These are phyloP conservation scores for Paraleonurus japonicus DNA, from an alignment of 257 asterid species.

Conservation along the genomic window DNA sequence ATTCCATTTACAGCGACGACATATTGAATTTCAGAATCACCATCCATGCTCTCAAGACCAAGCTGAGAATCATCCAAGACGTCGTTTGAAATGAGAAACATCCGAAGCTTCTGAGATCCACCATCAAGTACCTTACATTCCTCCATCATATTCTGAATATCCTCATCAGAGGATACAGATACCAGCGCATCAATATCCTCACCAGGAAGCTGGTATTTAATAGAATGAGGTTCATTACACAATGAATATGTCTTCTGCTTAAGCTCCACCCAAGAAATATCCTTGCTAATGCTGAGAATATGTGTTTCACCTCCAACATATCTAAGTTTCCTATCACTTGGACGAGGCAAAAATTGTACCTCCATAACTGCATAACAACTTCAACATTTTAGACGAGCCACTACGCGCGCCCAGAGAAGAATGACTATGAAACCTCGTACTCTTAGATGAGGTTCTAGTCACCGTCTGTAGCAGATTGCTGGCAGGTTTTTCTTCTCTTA, in stretches of 20 bases:
- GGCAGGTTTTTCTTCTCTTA: slow-evolving; percentile 46
- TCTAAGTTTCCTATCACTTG: slow-evolving; percentile 89
- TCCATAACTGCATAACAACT: slow-evolving; percentile 88
- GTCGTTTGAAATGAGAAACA: slow-evolving; percentile 60
- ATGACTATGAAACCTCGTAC: slow-evolving; percentile 39
- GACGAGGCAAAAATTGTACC: slow-evolving; percentile 92
- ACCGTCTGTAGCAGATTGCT: slow-evolving; percentile 43
- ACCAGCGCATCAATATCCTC: slow-evolving; percentile 98
- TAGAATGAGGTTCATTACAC: slow-evolving; percentile 50
- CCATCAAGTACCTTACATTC: slow-evolving; percentile 60
- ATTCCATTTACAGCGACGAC: slow-evolving; percentile 83
- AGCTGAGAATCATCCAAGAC: slow-evolving; percentile 73
- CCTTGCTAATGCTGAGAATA: slow-evolving; percentile 63
- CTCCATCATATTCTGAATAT: slow-evolving; percentile 87
- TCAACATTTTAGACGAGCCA: slow-evolving; percentile 50
- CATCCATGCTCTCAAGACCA: slow-evolving; percentile 52
- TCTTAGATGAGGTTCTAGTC: slow-evolving; percentile 42
- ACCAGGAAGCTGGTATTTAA: slow-evolving; percentile 95
- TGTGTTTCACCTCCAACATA: slow-evolving; percentile 97
- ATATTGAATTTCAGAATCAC: slow-evolving; percentile 71
- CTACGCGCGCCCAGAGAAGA: slow-evolving; percentile 43
- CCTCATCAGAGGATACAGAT: slow-evolving; percentile 89
- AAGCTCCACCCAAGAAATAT: slow-evolving; percentile 72
- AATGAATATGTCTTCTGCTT: slow-evolving; percentile 56
- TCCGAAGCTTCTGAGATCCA: slow-evolving; percentile 71